Percentiles rank a stretch among this genome's conserved stretches.
These are phyloP conservation scores for Podospora australis DNA, from an alignment of 495 filamentous ascomycete species.

Conservation along the genomic window DNA sequence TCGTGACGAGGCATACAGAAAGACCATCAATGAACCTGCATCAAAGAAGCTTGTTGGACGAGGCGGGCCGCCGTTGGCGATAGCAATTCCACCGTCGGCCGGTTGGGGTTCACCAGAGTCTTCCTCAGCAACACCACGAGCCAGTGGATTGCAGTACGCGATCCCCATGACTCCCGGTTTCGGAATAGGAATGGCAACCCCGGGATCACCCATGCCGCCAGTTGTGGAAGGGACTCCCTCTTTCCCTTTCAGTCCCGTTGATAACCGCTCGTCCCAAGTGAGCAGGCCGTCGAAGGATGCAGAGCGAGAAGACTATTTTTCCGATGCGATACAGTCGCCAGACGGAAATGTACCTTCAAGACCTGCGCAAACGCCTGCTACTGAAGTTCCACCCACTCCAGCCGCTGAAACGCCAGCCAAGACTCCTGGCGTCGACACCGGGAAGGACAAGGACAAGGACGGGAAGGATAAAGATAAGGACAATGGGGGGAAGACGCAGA, in stretches of 20 bases:
- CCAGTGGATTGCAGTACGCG: conserved; percentile 51
- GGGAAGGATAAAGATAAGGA: conserved; percentile 61
- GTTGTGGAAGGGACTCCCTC: conserved; percentile 33
- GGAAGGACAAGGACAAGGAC: conserved; percentile 49
- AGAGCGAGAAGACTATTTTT: conserved; percentile 44
- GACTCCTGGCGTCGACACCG: conserved; percentile 26
- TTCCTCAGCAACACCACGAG: conserved; percentile 55
- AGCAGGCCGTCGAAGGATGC: conserved; percentile 33
- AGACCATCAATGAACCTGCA: conserved; percentile 54
- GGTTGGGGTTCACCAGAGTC: conserved; percentile 39
- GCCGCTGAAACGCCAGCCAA: conserved; percentile 30
- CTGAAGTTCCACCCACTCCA: conserved; percentile 6
- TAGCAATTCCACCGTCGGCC: conserved; percentile 58
- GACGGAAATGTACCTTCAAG: conserved; percentile 22
- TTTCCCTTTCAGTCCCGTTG: conserved; percentile 33
- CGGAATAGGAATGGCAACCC: conserved; percentile 73
- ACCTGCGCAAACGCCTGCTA: conserved; percentile 27
- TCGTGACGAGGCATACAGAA: conserved; percentile 68
- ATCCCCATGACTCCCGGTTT: conserved; percentile 67
- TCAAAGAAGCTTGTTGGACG: conserved; percentile 50
- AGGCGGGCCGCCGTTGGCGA: conserved; percentile 54
- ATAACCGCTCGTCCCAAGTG: conserved; percentile 27
- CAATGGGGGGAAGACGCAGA: conserved; percentile 54
- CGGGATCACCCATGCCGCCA: conserved; percentile 36
- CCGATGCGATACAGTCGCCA: conserved; percentile 35